phyloP scores from a whole-genome alignment of 345 rosid species.

The Angophora floribunda region DNA sequence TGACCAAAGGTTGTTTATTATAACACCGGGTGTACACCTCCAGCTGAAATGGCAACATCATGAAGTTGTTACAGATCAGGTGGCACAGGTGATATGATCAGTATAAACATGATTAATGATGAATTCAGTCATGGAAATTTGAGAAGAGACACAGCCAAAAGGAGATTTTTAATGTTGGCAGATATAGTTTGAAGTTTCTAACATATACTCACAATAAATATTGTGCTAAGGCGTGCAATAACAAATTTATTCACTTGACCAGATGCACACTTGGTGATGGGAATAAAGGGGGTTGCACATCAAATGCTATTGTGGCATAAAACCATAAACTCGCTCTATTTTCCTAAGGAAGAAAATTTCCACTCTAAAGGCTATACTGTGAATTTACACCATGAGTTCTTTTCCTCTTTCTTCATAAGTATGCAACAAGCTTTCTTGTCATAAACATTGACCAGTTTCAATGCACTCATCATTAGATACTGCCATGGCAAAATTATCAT shows the following conservation, averaged over 20 bases:
- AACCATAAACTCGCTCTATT: not conserved
- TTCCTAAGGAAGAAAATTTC: not conserved
- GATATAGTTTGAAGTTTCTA: too few species aligned
- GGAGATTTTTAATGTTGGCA: not conserved
- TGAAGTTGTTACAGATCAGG: not conserved
- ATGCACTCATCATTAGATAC: not conserved
- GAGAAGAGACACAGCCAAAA: not conserved
- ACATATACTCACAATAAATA: not conserved
- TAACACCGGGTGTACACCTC: slow-evolving; percentile 86
- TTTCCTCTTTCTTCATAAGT: not conserved
- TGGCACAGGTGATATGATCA: not conserved
- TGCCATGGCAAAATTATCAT: not conserved
- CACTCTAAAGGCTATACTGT: not conserved
- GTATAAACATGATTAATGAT: not conserved
- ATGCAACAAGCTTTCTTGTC: rapidly evolving
- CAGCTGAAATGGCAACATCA: slow-evolving; percentile 27
- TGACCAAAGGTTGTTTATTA: slow-evolving; percentile 66
- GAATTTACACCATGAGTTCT: not conserved
- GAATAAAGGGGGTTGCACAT: not conserved
- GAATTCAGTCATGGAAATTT: not conserved
- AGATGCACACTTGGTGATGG: not conserved
- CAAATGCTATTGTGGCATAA: not conserved
- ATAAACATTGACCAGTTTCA: not conserved
- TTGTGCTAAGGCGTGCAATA: not conserved
- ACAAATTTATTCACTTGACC: not conserved